These are phyloP conservation scores for Fusarium irregulare DNA, from an alignment of 2,329 filamentous ascomycete species.

Conservation along the genomic window DNA sequence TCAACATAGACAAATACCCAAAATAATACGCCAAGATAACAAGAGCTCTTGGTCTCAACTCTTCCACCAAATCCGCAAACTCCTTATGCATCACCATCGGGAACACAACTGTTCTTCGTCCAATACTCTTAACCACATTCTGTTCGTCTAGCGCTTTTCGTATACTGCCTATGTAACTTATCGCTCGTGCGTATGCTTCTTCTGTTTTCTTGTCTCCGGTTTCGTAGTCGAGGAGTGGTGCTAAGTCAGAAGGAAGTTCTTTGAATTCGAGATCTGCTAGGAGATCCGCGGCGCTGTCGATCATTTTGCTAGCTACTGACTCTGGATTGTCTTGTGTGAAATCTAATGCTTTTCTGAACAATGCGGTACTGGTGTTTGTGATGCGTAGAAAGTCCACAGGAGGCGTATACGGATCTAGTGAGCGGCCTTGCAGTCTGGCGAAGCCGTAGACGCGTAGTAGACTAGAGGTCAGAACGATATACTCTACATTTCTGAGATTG, in stretches of 20 bases:
- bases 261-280: not conserved
- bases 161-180: not conserved
- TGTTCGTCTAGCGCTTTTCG: not conserved
- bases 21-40: constrained; percentile 10
- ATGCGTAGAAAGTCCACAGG: constrained; percentile 7
- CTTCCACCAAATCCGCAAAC: constrained; percentile 3
- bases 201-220: not conserved
- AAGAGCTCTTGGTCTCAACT: constrained; percentile 6
- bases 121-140: not conserved
- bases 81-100: constrained; percentile 4
- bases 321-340: not conserved
- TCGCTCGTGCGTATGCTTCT: not conserved
- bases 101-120: not conserved
- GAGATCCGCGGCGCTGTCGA: not conserved
- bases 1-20: constrained; percentile 1
- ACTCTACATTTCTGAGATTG: not conserved
- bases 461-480: not conserved
- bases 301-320: constrained; percentile 1
- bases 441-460: constrained; percentile 6
- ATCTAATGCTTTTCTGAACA: not conserved
- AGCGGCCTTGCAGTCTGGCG: not conserved
- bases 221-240: not conserved
- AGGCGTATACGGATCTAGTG: not conserved
- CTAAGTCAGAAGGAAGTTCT: not conserved
- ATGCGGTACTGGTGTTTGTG: not conserved